Percentiles rank a stretch among this genome's conserved stretches.
Conservation (phyloP, 148 eudicot species). For the Spergularia bocconei region DNA sequence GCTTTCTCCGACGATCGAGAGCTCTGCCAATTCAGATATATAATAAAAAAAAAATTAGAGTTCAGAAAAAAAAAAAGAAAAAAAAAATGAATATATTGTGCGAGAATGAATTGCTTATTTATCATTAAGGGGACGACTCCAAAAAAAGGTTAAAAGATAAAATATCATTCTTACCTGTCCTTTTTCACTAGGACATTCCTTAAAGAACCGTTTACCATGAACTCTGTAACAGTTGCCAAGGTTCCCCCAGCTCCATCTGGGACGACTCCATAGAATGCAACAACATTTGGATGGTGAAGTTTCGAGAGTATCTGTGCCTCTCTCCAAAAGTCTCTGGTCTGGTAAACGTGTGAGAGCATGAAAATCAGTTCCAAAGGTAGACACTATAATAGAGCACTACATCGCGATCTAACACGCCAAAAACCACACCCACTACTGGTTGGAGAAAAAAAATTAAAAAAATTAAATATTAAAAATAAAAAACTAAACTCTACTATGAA, state of each 20-base stretch:
- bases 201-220: conserved; percentile 91
- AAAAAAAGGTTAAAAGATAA: not conserved
- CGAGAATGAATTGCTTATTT: not conserved
- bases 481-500: not conserved
- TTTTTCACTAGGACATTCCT: conserved; percentile 76
- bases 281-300: conserved; percentile 95
- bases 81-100: conserved; percentile 1
- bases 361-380: conserved; percentile 9
- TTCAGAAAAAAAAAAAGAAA: conserved; percentile 5
- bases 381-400: not conserved
- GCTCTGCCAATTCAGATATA: conserved; percentile 43
- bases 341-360: conserved; percentile 14
- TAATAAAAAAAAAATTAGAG: not conserved
- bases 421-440: not conserved
- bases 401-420: not conserved
- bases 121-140: not conserved
- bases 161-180: conserved; percentile 48
- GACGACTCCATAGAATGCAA: conserved; percentile 96
- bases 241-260: conserved; percentile 95
- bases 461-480: not conserved
- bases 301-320: conserved; percentile 91
- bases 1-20: conserved; percentile 76
- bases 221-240: conserved; percentile 94
- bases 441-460: no score
- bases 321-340: conserved; percentile 93